Base-by-base conservation (phyloP, 2,329 filamentous ascomycete species). In the Tolypocladium amazonense region DNA sequence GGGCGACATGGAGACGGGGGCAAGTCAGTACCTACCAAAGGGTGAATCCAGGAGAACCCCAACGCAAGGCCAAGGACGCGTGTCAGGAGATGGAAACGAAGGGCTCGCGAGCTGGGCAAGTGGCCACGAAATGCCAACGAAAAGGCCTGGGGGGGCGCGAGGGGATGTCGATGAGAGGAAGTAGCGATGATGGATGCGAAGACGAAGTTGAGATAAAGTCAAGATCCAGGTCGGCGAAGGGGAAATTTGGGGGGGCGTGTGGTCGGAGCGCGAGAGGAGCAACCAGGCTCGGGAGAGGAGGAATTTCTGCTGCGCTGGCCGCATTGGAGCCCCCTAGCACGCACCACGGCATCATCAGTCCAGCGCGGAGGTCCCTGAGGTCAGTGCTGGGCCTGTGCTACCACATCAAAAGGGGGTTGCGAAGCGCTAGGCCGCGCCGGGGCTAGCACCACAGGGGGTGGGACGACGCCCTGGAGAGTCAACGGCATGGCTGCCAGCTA, bases 171-270 rank as follows among this genome's bases (percentile, higher is more conserved):
- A 67, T 66, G 64, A 53, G 65, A 67, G 69, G 71, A 71, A 73
- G 70, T 71, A 72, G 70, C 71, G 72, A 73, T 73, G 72, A 73
- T 69, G 70, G 66, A 63, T 66, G 63, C 64, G 63, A 66, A 57
- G 59, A 62, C 59, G 61, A 61, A 65, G 61, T 58, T 58, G 60
- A 64, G 63, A 64, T 64, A 61, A 63, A 64, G 61, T 64, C 62
- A 63, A 61, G 64, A 63, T 60, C 59, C 62, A 62, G 59, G 60
- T 60, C 60, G 59, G 61, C 62, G 63, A 67, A 65, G 66, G 64
- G 64, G 62, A 62, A 67, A 65, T 66, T 68, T 60, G 61, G 61
- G 64, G 63, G 62, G 60, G 56, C n/a, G 47, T 38, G 55, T 45
- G 47, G 33, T 33, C 56, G 41, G 60, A 54, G 57, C 20, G 39